phyloP scores from a whole-genome alignment of 371 early-diverging fungal genomes.

The Zychaea mexicana region DNA sequence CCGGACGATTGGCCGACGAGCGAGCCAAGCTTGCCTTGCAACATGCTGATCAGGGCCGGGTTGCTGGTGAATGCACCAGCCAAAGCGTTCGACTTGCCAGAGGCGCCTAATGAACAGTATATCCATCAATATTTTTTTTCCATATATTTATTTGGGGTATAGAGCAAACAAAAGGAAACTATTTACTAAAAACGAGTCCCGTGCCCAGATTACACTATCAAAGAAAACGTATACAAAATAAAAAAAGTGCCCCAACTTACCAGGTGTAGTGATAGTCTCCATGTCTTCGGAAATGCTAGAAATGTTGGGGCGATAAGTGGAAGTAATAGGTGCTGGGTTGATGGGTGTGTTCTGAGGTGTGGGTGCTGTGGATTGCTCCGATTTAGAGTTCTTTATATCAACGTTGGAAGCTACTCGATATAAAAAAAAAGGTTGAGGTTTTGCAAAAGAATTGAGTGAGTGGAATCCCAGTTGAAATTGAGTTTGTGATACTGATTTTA shows the following conservation, averaged over 20 bases:
- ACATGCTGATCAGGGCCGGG: slow-evolving; percentile 53
- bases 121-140: not conserved
- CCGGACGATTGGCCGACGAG: slow-evolving; percentile 83
- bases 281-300: slow-evolving; percentile 49
- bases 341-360: slow-evolving; percentile 55
- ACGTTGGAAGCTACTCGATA: slow-evolving; percentile 14
- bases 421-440: slow-evolving; percentile 18
- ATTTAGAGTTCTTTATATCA: slow-evolving; percentile 16
- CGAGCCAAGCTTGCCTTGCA: slow-evolving; percentile 73
- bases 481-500: not conserved
- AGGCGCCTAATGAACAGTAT: not conserved
- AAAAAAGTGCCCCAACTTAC: slow-evolving; percentile 15
- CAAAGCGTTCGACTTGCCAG: slow-evolving; percentile 12
- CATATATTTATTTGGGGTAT: no score
- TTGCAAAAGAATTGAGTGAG: not conserved
- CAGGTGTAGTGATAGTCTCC: slow-evolving; percentile 45
- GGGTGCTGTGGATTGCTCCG: slow-evolving; percentile 41
- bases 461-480: no score
- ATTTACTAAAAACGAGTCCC: no score
- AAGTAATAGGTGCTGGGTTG: slow-evolving; percentile 47
- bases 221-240: not conserved
- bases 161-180: no score
- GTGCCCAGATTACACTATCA: no score
- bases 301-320: slow-evolving; percentile 40
- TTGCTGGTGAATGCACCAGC: slow-evolving; percentile 39